Evolutionary conservation across 1,139 yeast species (phyloP).

Genomic region (Blastobotrys arbuscula): DNA sequence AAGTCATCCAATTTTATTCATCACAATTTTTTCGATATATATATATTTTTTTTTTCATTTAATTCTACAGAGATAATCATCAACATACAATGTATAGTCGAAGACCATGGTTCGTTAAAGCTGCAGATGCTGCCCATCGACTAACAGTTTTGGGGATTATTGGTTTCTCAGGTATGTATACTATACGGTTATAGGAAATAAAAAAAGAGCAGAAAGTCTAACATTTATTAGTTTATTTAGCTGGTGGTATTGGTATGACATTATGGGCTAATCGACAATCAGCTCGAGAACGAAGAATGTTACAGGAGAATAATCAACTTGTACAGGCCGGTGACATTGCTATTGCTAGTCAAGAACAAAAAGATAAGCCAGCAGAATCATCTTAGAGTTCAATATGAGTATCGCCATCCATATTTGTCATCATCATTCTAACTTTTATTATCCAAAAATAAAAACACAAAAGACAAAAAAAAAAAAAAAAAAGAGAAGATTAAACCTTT

Average conservation of each 20-base stretch:
- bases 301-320: constrained; percentile 3
- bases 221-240: constrained; percentile 38
- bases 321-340: constrained; percentile 1
- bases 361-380: neutral
- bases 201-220: neutral
- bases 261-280: constrained; percentile 46
- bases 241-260: constrained; percentile 58
- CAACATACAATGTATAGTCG: constrained; percentile 38
- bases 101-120: constrained; percentile 65
- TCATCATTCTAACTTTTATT: too few species aligned
- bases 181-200: neutral
- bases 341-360: constrained; percentile 2
- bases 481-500: neutral
- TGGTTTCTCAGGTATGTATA: constrained; percentile 53
- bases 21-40: neutral
- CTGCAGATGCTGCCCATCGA: constrained; percentile 55
- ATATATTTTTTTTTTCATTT: too few species aligned
- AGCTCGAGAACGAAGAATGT: constrained; percentile 7
- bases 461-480: too few species aligned
- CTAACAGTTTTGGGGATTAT: constrained; percentile 49
- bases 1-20: neutral
- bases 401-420: too few species aligned
- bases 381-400: too few species aligned
- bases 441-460: too few species aligned
- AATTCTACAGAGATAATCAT: neutral